phyloP scores from a whole-genome alignment of 2,329 filamentous ascomycete genomes.

The Cladophialophora immunda region DNA sequence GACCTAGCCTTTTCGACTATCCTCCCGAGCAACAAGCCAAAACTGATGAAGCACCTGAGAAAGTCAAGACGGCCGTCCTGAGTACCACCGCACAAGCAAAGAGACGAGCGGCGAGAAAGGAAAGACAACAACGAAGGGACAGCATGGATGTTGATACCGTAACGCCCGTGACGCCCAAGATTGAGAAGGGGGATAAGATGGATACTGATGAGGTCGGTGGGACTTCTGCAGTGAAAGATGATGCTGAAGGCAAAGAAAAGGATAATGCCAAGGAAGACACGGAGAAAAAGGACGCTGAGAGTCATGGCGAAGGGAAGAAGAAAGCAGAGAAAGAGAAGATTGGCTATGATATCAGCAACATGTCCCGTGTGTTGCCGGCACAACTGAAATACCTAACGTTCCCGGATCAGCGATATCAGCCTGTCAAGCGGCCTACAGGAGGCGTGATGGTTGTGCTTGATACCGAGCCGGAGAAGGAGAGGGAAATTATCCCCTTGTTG shows the following conservation, averaged over 20 bases:
- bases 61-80: constrained; percentile 93
- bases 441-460: constrained; percentile 92
- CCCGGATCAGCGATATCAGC: constrained; percentile 87
- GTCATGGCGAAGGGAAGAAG: constrained; percentile 73
- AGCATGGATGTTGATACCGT: constrained; percentile 90
- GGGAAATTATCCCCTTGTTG: constrained; percentile 87
- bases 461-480: constrained; percentile 78
- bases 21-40: constrained; percentile 97
- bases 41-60: constrained; percentile 87
- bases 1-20: constrained; percentile 96
- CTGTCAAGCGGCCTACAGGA: constrained; percentile 92
- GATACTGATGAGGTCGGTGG: constrained; percentile 63
- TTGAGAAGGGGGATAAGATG: constrained; percentile 74
- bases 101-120: constrained; percentile 91
- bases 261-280: constrained; percentile 63
- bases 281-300: constrained; percentile 67
- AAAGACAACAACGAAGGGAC: constrained; percentile 85
- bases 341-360: constrained; percentile 95
- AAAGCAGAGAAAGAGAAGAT: constrained; percentile 95
- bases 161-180: constrained; percentile 76
- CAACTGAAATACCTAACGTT: constrained; percentile 98
- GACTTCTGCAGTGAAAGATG: constrained; percentile 45
- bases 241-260: constrained; percentile 67
- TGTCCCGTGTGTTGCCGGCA: constrained; percentile 89
- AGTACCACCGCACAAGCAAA: constrained; percentile 98